Evolutionary conservation across 768 basidiomycete genomes (phyloP).

Genomic region (Nevesoporus exiguus): DNA sequence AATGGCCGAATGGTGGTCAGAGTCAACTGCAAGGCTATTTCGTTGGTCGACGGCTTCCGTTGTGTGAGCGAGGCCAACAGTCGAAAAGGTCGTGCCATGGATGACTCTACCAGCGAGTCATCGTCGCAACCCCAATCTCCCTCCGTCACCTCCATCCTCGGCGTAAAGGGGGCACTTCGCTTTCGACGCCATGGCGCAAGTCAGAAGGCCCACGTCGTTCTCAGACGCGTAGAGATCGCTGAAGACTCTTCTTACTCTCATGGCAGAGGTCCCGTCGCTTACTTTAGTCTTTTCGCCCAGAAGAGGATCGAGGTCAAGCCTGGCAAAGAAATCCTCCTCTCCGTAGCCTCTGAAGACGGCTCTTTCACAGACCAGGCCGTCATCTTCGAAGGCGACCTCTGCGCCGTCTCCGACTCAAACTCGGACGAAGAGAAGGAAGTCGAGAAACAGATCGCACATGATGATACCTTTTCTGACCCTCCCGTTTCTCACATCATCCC

Average conservation of each 20-base stretch:
- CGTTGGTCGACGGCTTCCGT: constrained; percentile 5
- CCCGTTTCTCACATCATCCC: constrained; percentile 43
- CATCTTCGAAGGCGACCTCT: constrained; percentile 53
- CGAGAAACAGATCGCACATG: constrained; percentile 38
- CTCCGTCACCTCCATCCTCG: constrained; percentile 53
- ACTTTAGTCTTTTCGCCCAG: constrained; percentile 63
- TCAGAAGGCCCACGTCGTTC: constrained; percentile 65
- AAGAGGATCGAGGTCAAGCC: constrained; percentile 70
- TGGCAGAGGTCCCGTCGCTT: constrained; percentile 39
- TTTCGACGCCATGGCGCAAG: constrained; percentile 63
- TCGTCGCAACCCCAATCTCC: constrained; percentile 27
- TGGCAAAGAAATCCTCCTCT: constrained; percentile 66
- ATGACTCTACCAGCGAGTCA: constrained; percentile 38
- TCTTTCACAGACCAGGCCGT: constrained; percentile 54
- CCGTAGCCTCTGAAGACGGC: constrained; percentile 51
- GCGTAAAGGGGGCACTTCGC: constrained; percentile 58
- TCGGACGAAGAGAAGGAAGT: constrained; percentile 41
- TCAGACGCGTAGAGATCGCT: constrained; percentile 55
- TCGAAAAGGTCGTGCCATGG: constrained; percentile 26
- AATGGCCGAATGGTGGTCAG: not conserved
- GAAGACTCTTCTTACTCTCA: constrained; percentile 45
- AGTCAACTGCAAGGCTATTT: not conserved
- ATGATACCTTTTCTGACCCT: constrained; percentile 37
- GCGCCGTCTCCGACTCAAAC: constrained; percentile 25
- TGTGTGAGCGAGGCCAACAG: constrained; percentile 12